Conservation (phyloP, 805 yeast species). For the Yarrowia alimentaria region DNA sequence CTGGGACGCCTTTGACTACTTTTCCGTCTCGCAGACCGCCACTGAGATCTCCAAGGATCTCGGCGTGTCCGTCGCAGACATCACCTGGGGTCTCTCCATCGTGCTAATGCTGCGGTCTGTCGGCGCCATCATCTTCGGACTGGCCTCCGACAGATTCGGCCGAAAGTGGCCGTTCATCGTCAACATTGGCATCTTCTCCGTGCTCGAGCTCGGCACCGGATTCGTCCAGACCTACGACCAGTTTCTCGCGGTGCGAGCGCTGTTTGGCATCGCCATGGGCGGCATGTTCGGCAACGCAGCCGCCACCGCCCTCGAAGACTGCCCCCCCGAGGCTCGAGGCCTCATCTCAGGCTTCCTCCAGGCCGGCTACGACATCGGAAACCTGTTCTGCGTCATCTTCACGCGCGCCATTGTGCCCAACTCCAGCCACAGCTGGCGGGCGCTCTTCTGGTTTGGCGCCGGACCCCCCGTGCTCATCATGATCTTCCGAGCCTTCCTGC, state of each 20-base stretch:
- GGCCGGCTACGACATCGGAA: constrained; percentile 77
- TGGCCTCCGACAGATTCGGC: constrained; percentile 60
- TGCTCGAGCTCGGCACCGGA: constrained; percentile 64
- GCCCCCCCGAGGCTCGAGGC: constrained; percentile 59
- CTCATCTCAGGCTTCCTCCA: constrained; percentile 68
- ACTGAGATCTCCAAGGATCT: constrained; percentile 51
- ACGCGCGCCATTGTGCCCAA: constrained; percentile 56
- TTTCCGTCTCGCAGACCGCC: constrained; percentile 58
- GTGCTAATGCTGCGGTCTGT: constrained; percentile 70
- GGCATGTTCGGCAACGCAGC: constrained; percentile 66
- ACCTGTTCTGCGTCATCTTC: constrained; percentile 62
- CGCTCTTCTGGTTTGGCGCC: constrained; percentile 72
- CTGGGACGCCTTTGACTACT: constrained; percentile 71
- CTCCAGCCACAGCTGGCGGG: constrained; percentile 60
- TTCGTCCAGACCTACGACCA: constrained; percentile 58
- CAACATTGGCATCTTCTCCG: constrained; percentile 52
- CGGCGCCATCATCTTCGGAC: constrained; percentile 68
- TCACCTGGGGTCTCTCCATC: constrained; percentile 72
- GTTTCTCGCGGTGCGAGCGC: constrained; percentile 60
- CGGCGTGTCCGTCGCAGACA: constrained; percentile 46
- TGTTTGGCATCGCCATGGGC: constrained; percentile 71
- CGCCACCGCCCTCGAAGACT: constrained; percentile 65
- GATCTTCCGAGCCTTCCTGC: constrained; percentile 55
- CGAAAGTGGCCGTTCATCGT: constrained; percentile 63
- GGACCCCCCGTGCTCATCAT: constrained; percentile 61